Percentiles rank a stretch among this genome's conserved stretches.
These are phyloP conservation scores for Elaphomyces granulatus DNA, from an alignment of 495 filamentous ascomycete species.

Conservation along the genomic window DNA sequence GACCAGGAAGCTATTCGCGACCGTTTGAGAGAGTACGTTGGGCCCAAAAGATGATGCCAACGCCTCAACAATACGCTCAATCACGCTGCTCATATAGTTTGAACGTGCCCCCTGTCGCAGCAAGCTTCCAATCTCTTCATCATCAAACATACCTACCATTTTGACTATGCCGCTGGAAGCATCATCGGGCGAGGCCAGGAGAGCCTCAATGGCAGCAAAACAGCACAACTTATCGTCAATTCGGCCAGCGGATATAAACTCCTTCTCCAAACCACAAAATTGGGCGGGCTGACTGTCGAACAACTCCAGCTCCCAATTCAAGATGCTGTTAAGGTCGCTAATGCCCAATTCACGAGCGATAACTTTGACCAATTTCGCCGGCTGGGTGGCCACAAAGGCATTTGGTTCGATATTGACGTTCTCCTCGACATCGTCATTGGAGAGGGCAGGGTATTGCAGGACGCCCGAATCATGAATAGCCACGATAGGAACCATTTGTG, in stretches of 20 bases:
- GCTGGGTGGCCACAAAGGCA: constrained; percentile 67
- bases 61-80: constrained; percentile 68
- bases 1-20: constrained; percentile 84
- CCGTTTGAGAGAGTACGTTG: constrained; percentile 64
- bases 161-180: constrained; percentile 49
- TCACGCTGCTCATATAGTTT: constrained; percentile 67
- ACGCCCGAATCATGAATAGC: constrained; percentile 66
- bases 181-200: constrained; percentile 49
- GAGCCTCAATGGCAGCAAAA: constrained; percentile 76
- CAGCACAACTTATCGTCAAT: constrained; percentile 97
- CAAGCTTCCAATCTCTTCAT: constrained; percentile 86
- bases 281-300: constrained; percentile 81
- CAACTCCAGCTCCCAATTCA: constrained; percentile 97
- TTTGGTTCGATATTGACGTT: constrained; percentile 25
- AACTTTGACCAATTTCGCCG: constrained; percentile 65
- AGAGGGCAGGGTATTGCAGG: constrained; percentile 12
- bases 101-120: constrained; percentile 80
- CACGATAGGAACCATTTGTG: constrained; percentile 87
- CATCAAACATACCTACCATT: constrained; percentile 82
- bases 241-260: constrained; percentile 87
- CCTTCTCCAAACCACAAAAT: constrained; percentile 75
- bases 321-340: constrained; percentile 50
- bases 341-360: constrained; percentile 64
- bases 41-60: constrained; percentile 44
- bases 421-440: constrained; percentile 16